Evolutionary conservation across 192 early-diverging fungal genomes (phyloP).

Genomic region (Ambispora gerdemannii): DNA sequence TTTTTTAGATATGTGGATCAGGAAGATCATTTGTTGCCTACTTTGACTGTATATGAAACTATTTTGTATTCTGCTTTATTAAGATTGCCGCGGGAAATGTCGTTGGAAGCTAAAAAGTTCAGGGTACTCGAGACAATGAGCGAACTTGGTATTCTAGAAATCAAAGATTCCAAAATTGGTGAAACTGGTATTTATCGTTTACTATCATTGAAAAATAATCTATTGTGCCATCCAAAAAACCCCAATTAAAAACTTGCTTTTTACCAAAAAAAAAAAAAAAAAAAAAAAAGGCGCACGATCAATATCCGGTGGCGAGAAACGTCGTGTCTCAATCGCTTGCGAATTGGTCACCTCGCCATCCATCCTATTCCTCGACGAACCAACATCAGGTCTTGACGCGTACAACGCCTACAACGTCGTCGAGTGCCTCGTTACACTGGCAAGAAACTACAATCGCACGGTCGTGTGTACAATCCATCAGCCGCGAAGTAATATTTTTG

Average conservation of each 20-base stretch:
- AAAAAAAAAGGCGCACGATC: slow-evolving; percentile 55
- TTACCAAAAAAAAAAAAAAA: neutral
- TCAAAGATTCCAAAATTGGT: slow-evolving; percentile 81
- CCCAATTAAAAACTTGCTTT: no score
- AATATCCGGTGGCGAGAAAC: slow-evolving; percentile 90
- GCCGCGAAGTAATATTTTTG: slow-evolving; percentile 87
- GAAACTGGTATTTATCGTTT: slow-evolving; percentile 37
- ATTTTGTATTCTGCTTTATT: slow-evolving; percentile 85
- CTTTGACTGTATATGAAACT: slow-evolving; percentile 88
- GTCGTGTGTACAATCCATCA: slow-evolving; percentile 95
- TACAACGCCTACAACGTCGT: slow-evolving; percentile 94
- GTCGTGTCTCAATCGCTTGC: slow-evolving; percentile 90
- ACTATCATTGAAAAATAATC: neutral
- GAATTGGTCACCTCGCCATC: slow-evolving; percentile 89
- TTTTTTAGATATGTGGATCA: slow-evolving; percentile 80
- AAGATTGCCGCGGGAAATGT: slow-evolving; percentile 71
- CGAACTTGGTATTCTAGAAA: slow-evolving; percentile 78
- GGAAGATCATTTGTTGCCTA: slow-evolving; percentile 82
- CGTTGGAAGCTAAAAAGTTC: slow-evolving; percentile 61
- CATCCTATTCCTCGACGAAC: slow-evolving; percentile 89
- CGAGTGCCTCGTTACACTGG: slow-evolving; percentile 80
- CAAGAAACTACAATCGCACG: slow-evolving; percentile 58
- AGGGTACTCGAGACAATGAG: slow-evolving; percentile 78
- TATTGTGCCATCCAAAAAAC: no score
- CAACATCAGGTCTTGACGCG: slow-evolving; percentile 81